Conservation (phyloP, 768 basidiomycete species). For the Lactifluus subvellereus region DNA sequence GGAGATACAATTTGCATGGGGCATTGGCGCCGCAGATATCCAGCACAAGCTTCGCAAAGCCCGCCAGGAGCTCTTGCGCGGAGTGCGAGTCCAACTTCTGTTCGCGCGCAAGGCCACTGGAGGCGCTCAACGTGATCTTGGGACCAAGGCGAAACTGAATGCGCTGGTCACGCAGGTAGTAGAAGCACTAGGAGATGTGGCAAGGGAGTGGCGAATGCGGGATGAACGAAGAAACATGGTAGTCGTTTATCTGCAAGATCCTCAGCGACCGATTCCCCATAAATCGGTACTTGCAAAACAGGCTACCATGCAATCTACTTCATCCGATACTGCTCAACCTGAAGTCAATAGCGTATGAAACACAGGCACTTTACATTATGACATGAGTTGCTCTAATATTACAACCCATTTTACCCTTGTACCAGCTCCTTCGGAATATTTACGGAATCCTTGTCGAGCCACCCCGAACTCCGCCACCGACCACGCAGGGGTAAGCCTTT, state of each 20-base stretch:
- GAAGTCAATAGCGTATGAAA: background rate
- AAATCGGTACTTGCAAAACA: conserved; percentile 7
- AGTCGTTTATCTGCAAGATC: conserved; percentile 17
- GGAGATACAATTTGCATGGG: conserved; percentile 38
- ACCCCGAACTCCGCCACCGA: conserved; percentile 1
- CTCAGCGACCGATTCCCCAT: conserved; percentile 17
- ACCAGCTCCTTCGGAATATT: background rate
- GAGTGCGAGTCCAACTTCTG: conserved; percentile 29
- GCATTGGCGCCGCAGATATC: conserved; percentile 31
- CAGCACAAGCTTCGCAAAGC: conserved; percentile 36
- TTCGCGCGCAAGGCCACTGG: conserved; percentile 29
- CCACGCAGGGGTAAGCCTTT: conserved; percentile 23
- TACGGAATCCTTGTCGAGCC: background rate
- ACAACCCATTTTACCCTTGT: background rate
- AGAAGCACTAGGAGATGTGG: conserved; percentile 26
- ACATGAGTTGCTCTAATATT: background rate
- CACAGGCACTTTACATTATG: background rate
- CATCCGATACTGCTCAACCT: background rate
- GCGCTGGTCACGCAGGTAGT: conserved; percentile 20
- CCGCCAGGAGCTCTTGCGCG: conserved; percentile 28
- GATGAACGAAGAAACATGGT: conserved; percentile 15
- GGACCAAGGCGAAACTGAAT: conserved; percentile 7
- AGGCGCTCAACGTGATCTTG: conserved; percentile 1
- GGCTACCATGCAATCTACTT: background rate
- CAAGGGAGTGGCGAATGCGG: conserved; percentile 23